These are phyloP conservation scores for Chamaecrista fasciculata DNA, from an alignment of 306 rosid species.

Conservation along the genomic window DNA sequence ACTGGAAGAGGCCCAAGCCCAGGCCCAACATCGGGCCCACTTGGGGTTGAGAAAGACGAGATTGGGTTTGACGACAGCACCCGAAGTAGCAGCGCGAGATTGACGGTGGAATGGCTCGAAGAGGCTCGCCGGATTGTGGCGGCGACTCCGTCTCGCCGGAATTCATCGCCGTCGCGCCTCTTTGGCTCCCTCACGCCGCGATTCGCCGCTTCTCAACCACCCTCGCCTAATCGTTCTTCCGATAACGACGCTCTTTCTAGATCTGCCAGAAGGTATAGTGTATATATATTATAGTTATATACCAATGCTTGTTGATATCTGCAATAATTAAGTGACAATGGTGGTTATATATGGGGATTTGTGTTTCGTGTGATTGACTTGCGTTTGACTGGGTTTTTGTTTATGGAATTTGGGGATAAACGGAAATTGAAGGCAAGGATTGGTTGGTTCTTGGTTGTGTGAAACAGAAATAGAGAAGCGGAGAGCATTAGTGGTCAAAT, in stretches of 20 bases:
- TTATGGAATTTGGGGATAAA: background rate
- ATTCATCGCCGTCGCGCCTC: constrained; percentile 54
- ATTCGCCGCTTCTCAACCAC: constrained; percentile 48
- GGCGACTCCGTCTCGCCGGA: constrained; percentile 65
- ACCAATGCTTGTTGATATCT: too few species aligned
- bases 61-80: constrained; percentile 45
- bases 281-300: too few species aligned
- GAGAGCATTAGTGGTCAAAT: constrained; percentile 76
- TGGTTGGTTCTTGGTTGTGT: background rate
- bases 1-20: constrained; percentile 28
- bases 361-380: too few species aligned
- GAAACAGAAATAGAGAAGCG: constrained; percentile 34
- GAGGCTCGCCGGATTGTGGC: constrained; percentile 71
- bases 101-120: constrained; percentile 73
- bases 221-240: constrained; percentile 32
- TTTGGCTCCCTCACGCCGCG: constrained; percentile 65
- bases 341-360: too few species aligned
- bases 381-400: background rate
- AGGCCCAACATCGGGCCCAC: too few species aligned
- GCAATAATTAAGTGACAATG: too few species aligned
- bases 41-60: constrained; percentile 8
- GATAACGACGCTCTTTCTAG: constrained; percentile 63
- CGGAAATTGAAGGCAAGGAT: background rate
- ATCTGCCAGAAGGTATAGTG: constrained; percentile 78
- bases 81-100: constrained; percentile 49